Conservation (phyloP, 257 asterid species). For the Fraxinus quadrangulata region DNA sequence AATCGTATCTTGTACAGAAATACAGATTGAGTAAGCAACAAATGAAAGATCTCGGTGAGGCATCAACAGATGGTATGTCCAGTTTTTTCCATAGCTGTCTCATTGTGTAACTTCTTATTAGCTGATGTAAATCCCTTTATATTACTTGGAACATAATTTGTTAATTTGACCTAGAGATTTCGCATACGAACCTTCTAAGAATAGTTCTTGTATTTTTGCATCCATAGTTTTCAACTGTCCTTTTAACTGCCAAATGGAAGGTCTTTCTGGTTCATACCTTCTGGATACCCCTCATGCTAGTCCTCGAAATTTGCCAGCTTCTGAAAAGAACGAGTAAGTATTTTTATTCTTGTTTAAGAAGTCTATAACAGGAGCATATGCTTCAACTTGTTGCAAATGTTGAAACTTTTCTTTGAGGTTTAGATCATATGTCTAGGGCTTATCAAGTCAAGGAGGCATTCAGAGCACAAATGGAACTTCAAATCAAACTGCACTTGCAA, state of each 20-base stretch:
- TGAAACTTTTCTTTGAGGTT: constrained; percentile 14
- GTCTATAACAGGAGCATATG: constrained; percentile 8
- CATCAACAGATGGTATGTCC: constrained; percentile 70
- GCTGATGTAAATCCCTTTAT: background rate
- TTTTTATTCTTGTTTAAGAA: constrained; percentile 15
- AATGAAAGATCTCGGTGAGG: constrained; percentile 72
- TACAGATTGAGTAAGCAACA: constrained; percentile 86
- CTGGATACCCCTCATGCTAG: constrained; percentile 62
- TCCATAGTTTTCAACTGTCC: constrained; percentile 16
- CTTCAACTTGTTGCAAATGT: background rate
- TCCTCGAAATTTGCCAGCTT: constrained; percentile 60
- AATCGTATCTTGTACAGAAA: constrained; percentile 53
- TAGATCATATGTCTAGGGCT: constrained; percentile 54
- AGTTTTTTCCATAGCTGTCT: constrained; percentile 20
- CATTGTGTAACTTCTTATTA: constrained; percentile 10
- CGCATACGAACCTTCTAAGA: too few species aligned
- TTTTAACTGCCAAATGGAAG: constrained; percentile 34
- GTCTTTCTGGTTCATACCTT: constrained; percentile 56
- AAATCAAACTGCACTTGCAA: constrained; percentile 83
- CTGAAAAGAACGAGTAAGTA: constrained; percentile 73
- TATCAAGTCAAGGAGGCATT: constrained; percentile 88
- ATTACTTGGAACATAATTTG: constrained; percentile 7
- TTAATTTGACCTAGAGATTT: background rate
- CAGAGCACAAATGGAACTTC: constrained; percentile 94
- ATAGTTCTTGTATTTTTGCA: background rate